Base-by-base conservation (phyloP, 2,329 filamentous ascomycete species). In the Claviceps maximensis region DNA sequence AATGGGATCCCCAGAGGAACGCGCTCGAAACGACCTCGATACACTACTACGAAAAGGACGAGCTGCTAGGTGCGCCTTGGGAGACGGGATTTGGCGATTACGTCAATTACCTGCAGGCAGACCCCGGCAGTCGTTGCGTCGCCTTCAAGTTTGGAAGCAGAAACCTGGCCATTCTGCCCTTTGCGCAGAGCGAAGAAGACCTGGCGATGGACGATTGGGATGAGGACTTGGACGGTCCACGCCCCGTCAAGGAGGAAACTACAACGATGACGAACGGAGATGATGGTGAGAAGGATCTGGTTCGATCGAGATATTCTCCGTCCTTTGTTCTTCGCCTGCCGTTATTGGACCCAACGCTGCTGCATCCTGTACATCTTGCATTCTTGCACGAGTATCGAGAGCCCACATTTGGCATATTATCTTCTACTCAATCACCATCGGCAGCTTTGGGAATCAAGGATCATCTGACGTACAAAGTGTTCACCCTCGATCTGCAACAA, bases 341-440 rank as follows among this genome's bases (percentile, higher is more conserved):
- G 51, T 82, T 89, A 62, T 78, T 98, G 69, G 91, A 97, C 68
- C 87, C 90, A 57, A 82, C 80, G 58, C 77, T 98, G 60, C 82
- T 91, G 55, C 87, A 95, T 69, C 89, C 91, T 49, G 83, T 96
- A 63, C 88, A 95, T 65, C 80, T 98, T 63, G 84, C 87, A 53
- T 98, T 98, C 68, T 74, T 98, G 58, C 82, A 97, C 76, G 91
- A 97, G 72, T 98, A 98, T 69, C 84, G 93, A 67, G 93, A 97
- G 69, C 91, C 93, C 13, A 98, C 93, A 0, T 95, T 98, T 71
- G 93, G 91, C 53, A 90, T 98, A 56, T 75, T 98, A 44, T 93
- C 89, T 47, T 87, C 90, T 1, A 83, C 82, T 51, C 74, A 81
- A 57, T 76, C 83, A 38, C 81, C 84, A 15, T 90, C 89, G n/a